Evolutionary conservation across 2,329 filamentous ascomycete species (phyloP), one percentile per base, ranked within the genome.

Genomic region (Moelleriella libera): DNA sequence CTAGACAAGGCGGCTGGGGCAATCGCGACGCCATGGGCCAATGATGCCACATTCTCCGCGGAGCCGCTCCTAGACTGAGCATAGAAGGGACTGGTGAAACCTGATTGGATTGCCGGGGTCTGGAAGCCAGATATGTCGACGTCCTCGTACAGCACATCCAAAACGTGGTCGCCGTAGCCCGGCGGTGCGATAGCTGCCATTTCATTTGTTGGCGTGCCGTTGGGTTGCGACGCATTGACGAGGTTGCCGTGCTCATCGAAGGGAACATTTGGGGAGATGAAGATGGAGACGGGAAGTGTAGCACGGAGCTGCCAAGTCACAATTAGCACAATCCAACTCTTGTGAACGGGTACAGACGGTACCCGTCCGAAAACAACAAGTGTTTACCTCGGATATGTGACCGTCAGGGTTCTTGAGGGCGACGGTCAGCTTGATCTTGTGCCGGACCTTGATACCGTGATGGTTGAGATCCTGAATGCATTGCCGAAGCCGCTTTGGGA

Each of bases 401-500:
- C 89, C 90, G 61, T 98, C 92, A 0, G 92, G 90, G 57, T 98
- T 97, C 64, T 88, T 84, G 40, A 98, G 76, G 44, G 90, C 87
- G 50, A 97, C 83, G 45, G 87, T 88, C 58, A 97, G 76, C 68
- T 90, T 90, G 55, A 97, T 75, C 67, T 94, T 94, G 65, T 98
- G 92, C 48, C 87, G 78, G 46, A 97, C 77, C 64, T 92, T 95
- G 68, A 98, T 94, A 45, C 87, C 86, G 56, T 87, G 82, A 28
- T 83, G 82, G 57, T 94, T 88, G 43, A 92, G 82, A 58, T 95
- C 89, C 63, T 98, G 92, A 45, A 95, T 71, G 66, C 90, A 96
- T 54, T 80, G 77, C 54, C 82, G 82, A 51, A 98, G 68, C 48
- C 78, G 87, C 65, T 85, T 89, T 5, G 90, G 90, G 34, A 98